Evolutionary conservation across 345 rosid genomes (phyloP), one percentile per base, ranked within the genome.

Genomic region (Excoecaria agallocha): DNA sequence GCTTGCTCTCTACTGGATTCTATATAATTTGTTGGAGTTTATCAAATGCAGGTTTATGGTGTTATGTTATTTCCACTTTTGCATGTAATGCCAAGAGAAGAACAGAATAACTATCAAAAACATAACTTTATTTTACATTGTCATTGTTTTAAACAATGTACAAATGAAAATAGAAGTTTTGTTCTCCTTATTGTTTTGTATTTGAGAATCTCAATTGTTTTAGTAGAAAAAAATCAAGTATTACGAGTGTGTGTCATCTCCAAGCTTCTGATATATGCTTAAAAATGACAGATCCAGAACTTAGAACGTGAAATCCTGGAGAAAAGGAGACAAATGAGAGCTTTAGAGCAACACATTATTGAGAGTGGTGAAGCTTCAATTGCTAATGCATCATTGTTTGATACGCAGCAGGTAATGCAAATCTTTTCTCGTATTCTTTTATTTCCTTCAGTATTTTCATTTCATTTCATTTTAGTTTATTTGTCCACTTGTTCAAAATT

Each of bases 321-420:
- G 79, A 96, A 91, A 87, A 88, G 74, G 85, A 90, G 89, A 85
- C 97, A 96, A 85, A 90, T 91, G 97, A 86, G 86, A 67, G 87
- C 78, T 46, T 74, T 96, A 62, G 99, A 96, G 82, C 97, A 89
- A 67, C 95, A 84, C 68, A 90, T 96, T 55, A 87, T 84, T 80
- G 98, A 93, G 84, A 91, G 89, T 74, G 95, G 97, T 63, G 97
- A 96, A 86, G 97, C 97, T 69, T 96, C 97, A 70, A 82, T 93
- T 74, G 87, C 97, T 70, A 91, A 96, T 81, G 93, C 96, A 69
- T 93, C 99, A 20, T 50, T 88, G 70, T 90, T 93, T 70, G 98
- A 96, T 77, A 90, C 91, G 99, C 99, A 96, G 84, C 96, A 91
- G 98, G 99, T 91, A 78, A 20, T 77, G 75, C 65, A 41, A 30